A percentile compares a stretch with the other conserved stretches of the same genome.
Evolutionary conservation across 2,329 filamentous ascomycete genomes (phyloP).

Genomic region (Aspergillus intermedius): DNA sequence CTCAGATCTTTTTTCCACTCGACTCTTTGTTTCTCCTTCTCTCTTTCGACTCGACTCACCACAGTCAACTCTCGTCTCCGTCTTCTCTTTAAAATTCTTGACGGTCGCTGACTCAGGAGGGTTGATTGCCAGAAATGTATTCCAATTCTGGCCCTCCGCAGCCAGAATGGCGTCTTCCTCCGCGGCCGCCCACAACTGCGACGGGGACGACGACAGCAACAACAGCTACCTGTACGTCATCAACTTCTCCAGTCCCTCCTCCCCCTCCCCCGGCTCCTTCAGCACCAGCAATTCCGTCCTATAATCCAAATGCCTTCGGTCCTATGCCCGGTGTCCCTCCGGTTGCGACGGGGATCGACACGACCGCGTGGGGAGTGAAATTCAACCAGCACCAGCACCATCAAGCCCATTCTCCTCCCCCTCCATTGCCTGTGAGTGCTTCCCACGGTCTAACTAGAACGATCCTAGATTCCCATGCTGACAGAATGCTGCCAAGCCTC

Average conservation of each 20-base stretch:
- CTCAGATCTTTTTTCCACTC: not conserved
- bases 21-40: conserved; percentile 1
- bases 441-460: not conserved
- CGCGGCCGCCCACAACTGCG: conserved; percentile 7
- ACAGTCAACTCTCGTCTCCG: not conserved
- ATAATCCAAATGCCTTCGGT: conserved; percentile 32
- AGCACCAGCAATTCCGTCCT: conserved; percentile 14
- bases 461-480: conserved; percentile 3
- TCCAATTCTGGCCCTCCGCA: conserved; percentile 23
- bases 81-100: not conserved
- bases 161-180: conserved; percentile 34
- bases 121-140: conserved; percentile 23
- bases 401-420: conserved; percentile 18
- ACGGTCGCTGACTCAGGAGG: not conserved
- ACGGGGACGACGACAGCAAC: conserved; percentile 13
- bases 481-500: conserved; percentile 22
- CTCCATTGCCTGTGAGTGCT: conserved; percentile 33
- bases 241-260: conserved; percentile 11
- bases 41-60: not conserved
- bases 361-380: conserved; percentile 38
- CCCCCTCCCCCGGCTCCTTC: conserved; percentile 19
- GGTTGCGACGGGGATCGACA: conserved; percentile 19
- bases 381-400: conserved; percentile 32
- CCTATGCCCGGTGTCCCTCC: conserved; percentile 22
- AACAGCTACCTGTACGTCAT: conserved; percentile 2